Evolutionary conservation across 768 basidiomycete genomes (phyloP).

Genomic region (Paxillus rubicundulus): DNA sequence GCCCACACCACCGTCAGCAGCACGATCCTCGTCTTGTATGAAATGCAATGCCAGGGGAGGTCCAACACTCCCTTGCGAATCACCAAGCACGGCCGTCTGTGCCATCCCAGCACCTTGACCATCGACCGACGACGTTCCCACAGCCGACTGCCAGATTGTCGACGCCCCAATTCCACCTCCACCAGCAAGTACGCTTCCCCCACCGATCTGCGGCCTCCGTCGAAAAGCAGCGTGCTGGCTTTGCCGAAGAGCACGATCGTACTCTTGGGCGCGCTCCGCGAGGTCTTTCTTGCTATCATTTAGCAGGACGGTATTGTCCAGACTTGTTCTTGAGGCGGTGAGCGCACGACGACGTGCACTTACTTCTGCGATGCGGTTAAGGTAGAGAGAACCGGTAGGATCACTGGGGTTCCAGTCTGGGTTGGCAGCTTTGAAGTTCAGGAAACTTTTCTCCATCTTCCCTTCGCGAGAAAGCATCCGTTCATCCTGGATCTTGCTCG

Average conservation of each 20-base stretch:
- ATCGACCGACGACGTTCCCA: constrained; percentile 44
- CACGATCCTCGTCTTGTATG: constrained; percentile 48
- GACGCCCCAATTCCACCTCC: constrained; percentile 51
- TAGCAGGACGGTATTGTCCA: constrained; percentile 28
- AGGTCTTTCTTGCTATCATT: constrained; percentile 37
- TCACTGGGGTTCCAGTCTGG: constrained; percentile 95
- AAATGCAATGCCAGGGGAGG: constrained; percentile 9
- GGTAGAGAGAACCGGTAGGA: constrained; percentile 86
- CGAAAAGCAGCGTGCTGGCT: constrained; percentile 55
- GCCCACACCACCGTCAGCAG: constrained; percentile 53
- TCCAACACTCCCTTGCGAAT: constrained; percentile 62
- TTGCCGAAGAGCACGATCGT: constrained; percentile 71
- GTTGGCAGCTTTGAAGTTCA: constrained; percentile 94
- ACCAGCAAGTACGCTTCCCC: constrained; percentile 31
- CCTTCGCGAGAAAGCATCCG: constrained; percentile 85
- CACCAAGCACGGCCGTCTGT: constrained; percentile 70
- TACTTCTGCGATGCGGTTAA: constrained; percentile 77
- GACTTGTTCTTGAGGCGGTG: constrained; percentile 24
- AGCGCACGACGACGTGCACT: constrained; percentile 43
- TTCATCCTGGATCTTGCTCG: constrained; percentile 61
- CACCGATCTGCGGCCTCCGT: constrained; percentile 36
- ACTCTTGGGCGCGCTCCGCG: constrained; percentile 62
- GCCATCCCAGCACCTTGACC: constrained; percentile 48
- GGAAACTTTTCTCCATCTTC: constrained; percentile 99
- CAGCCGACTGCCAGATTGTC: constrained; percentile 41